Base-by-base conservation (phyloP, 495 filamentous ascomycete species). In the Apodospora peruviana region DNA sequence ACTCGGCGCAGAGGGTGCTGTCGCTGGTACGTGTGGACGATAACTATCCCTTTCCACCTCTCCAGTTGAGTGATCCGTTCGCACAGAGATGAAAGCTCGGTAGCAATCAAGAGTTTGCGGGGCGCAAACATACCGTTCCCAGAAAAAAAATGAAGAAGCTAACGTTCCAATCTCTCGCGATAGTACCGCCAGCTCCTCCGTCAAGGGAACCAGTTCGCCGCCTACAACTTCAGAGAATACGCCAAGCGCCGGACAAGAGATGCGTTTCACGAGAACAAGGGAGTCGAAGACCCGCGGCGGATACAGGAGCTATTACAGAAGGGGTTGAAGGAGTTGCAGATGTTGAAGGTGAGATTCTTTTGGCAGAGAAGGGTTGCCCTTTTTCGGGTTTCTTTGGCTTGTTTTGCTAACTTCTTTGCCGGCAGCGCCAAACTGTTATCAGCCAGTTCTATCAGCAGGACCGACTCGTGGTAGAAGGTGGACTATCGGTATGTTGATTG, bases 201-300 rank as follows among this genome's bases (percentile, higher is more conserved):
- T 25, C 86, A 91, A 68, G 83, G 88, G 16, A 77, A 80, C 43
- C 87, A 94, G 56, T 98, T 97, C 68, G 82, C 90, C 44, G 77
- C 84, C 52, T 98, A 96, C 77, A 97, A 96, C 68, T 98, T 96
- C 77, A 82, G 93, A 63, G 91, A 97, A 58, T 98, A 96, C 70
- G 91, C 94, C 23, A 87, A 81, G 64, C 83, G 94, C 48, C 80
- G 93, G 61, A 91, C 93, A 57, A 74, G 74, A 59, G 93, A 96
- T 73, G 81, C 87, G 9, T 98, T 98, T 65, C 79, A 87, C 48
- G 90, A 91, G 66, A 77, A 94, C 62, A 76, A 75, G 47, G 72
- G 73, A 51, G 74, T 78, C 11, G 80, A 87, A 50, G 91, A 93
- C 44, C 64, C 67, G 38, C 74, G 90, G 53, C 73, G 75, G 69